A percentile compares a stretch with the other conserved stretches of the same genome.
These are phyloP conservation scores for Leavenworthia alabamica DNA, from an alignment of 345 rosid species.

Conservation along the genomic window DNA sequence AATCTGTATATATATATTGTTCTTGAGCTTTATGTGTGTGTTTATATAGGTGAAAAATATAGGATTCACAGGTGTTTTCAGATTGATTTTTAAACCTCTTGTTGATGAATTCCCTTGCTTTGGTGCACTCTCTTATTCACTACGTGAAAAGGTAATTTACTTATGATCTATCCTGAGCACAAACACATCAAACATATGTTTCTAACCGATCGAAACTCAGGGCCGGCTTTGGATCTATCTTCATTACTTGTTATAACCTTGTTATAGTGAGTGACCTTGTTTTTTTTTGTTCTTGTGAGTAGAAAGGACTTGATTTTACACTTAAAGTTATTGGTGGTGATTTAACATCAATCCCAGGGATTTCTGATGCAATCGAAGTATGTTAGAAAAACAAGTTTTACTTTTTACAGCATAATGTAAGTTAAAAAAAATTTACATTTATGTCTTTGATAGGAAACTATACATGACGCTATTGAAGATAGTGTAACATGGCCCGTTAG, in stretches of 20 bases:
- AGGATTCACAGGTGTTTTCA: conserved; percentile 87
- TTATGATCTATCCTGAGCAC: not conserved
- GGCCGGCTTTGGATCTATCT: too few species aligned
- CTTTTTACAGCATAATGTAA: not conserved
- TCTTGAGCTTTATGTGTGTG: conserved; percentile 15
- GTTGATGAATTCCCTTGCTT: conserved; percentile 82
- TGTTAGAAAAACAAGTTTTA: conserved; percentile 13
- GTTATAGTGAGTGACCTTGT: not conserved
- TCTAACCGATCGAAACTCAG: too few species aligned
- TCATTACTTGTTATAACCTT: not conserved
- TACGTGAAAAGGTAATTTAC: conserved; percentile 60
- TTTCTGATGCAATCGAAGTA: conserved; percentile 85
- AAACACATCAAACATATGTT: too few species aligned
- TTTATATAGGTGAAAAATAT: conserved; percentile 67
- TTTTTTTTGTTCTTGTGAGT: conserved; percentile 12
- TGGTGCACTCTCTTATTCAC: conserved; percentile 77
- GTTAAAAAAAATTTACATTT: not conserved
- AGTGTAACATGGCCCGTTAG: conserved; percentile 90
- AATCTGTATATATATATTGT: not conserved
- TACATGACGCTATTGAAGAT: conserved; percentile 77
- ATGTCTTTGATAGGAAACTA: conserved; percentile 54
- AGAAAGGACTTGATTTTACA: conserved; percentile 74
- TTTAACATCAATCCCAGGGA: conserved; percentile 69
- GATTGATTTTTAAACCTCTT: conserved; percentile 84
- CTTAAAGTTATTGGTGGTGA: conserved; percentile 80